Evolutionary conservation across 2,329 filamentous ascomycete genomes (phyloP).

Genomic region (Aspergillus flavus): DNA sequence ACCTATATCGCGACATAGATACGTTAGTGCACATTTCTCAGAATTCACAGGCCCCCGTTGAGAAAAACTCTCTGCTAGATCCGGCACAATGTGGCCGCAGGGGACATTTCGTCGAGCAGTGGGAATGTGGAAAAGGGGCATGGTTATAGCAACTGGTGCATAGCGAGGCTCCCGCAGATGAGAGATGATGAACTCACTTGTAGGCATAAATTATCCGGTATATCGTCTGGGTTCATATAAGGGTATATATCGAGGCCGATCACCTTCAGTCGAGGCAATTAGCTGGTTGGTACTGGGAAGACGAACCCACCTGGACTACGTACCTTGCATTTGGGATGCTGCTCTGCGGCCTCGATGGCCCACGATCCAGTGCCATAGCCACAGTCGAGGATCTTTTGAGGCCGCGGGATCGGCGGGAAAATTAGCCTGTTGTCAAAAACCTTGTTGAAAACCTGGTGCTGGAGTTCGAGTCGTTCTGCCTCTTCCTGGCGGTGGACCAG

Average conservation of each 20-base stretch:
- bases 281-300: slow-evolving; percentile 18
- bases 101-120: neutral
- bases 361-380: slow-evolving; percentile 72
- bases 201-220: slow-evolving; percentile 68
- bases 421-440: slow-evolving; percentile 69
- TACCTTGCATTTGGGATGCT: slow-evolving; percentile 67
- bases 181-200: slow-evolving; percentile 50
- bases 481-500: slow-evolving; percentile 59
- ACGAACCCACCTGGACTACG: slow-evolving; percentile 18
- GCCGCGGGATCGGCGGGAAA: slow-evolving; percentile 66
- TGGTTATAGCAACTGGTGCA: neutral
- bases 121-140: neutral
- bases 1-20: slow-evolving; percentile 45
- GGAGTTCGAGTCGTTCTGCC: slow-evolving; percentile 63
- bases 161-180: neutral
- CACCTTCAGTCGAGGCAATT: slow-evolving; percentile 54
- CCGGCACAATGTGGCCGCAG: neutral
- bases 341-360: slow-evolving; percentile 68
- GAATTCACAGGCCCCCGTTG: neutral
- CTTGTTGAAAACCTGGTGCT: slow-evolving; percentile 64
- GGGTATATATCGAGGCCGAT: slow-evolving; percentile 73
- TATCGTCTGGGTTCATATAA: slow-evolving; percentile 66
- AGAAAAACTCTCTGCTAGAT: neutral
- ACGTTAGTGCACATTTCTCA: slow-evolving; percentile 4
- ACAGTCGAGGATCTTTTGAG: slow-evolving; percentile 68